Conservation (phyloP, 1,284 basidiomycete genomes). For the Peniophora sp. region DNA sequence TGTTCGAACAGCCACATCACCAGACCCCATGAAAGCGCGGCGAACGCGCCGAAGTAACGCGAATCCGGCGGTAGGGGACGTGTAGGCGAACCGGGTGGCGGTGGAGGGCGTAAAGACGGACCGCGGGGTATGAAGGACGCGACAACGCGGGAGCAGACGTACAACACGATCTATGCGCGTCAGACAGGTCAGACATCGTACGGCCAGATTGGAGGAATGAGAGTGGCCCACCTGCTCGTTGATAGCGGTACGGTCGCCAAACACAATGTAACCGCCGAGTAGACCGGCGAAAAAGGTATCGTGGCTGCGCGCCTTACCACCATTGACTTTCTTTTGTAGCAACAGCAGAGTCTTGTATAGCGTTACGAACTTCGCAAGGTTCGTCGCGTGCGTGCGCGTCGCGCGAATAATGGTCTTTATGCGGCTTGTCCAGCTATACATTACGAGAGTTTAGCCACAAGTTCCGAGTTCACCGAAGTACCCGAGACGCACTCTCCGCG, state of each 20-base stretch:
- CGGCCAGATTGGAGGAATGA: neutral
- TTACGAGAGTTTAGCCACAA: constrained; percentile 4
- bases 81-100: constrained; percentile 30
- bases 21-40: constrained; percentile 89
- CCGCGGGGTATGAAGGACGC: constrained; percentile 83
- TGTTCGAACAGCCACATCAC: constrained; percentile 96
- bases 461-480: neutral
- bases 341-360: constrained; percentile 87
- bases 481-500: constrained; percentile 66
- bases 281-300: constrained; percentile 95
- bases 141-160: constrained; percentile 85
- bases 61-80: constrained; percentile 77
- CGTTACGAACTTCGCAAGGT: constrained; percentile 90
- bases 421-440: constrained; percentile 62
- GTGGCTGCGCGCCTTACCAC: constrained; percentile 70
- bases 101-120: constrained; percentile 30
- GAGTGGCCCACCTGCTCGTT: constrained; percentile 83
- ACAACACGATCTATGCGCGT: constrained; percentile 82
- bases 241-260: constrained; percentile 92
- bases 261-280: constrained; percentile 88
- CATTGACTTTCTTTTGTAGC: constrained; percentile 73
- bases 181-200: neutral
- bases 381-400: constrained; percentile 85
- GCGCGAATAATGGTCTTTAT: constrained; percentile 70
- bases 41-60: constrained; percentile 80